Base-by-base conservation (phyloP, 768 basidiomycete species). In the Tylopilus subfusipes region DNA sequence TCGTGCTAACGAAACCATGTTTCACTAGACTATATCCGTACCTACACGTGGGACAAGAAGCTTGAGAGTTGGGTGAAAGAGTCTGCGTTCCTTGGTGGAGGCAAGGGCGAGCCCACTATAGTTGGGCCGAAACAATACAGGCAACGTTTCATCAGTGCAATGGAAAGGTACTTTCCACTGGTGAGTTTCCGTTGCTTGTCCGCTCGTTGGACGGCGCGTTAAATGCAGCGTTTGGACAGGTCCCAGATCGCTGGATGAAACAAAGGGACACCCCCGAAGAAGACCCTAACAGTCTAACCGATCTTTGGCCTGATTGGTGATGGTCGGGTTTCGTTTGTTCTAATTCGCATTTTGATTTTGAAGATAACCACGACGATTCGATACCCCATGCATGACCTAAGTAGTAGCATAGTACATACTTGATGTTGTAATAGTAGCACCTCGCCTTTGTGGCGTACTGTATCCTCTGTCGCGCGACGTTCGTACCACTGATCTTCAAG, bases 11-110 rank as follows among this genome's bases (percentile, higher is more conserved):
- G 19, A 21, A 42, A 10, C 34, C 21, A 49, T 49, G 13, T 25
- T 44, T 43, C 24, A 3, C 24, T 51, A 95, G 93, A 97, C 69
- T 97, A 93, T 65, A 91, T 96, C 59, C 88, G 94, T 10, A 94
- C 93, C 4, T 96, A 95, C 66, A 96, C 93, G 0, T 97, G 93
- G 93, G 97, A 99, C 75, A 99, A 99, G 76, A 94, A 93, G 62
- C 75, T 99, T 18, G 97, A 98, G 73, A 98, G 88, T 56, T 97
- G 93, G 94, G 93, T 98, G 42, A 99, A 98, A 67, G 97, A 98
- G 62, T 87, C 92, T 2, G 81, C 90, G 0, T 93, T 95, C 72
- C 76, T 98, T 22, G 94, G 92, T 43, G 88, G 83, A 21, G 80
- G 84, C 40, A 86, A 81, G 63, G 93, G 93, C 11, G 96, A 96